Conservation (phyloP, 2,329 filamentous ascomycete species). For the Geosmithia flava region DNA sequence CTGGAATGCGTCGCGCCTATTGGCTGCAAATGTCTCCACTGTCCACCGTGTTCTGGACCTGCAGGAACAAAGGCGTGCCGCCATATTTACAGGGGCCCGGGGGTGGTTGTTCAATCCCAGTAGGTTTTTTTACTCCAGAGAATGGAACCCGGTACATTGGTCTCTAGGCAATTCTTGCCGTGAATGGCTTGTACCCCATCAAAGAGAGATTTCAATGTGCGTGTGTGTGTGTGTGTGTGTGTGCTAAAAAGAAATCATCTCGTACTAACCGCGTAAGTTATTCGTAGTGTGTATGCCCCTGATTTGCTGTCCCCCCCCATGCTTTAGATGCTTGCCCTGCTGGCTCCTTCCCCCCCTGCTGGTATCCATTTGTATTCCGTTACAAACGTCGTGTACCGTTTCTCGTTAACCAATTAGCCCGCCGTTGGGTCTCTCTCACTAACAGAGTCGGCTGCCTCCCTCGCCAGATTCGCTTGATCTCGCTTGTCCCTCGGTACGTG, state of each 20-base stretch:
- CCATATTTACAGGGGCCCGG: neutral
- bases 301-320: no score
- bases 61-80: slow-evolving; percentile 1
- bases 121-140: no score
- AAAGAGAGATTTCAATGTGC: neutral
- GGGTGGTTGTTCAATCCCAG: neutral
- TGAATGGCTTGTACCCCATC: neutral
- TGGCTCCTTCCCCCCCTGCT: no score
- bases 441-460: neutral
- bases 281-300: no score
- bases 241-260: no score
- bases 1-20: slow-evolving; percentile 14
- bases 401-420: neutral
- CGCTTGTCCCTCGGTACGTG: neutral
- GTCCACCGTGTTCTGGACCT: slow-evolving; percentile 1
- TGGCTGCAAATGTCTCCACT: slow-evolving; percentile 5
- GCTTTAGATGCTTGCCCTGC: no score
- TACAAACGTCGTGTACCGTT: neutral
- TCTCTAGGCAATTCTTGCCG: neutral
- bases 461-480: neutral
- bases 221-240: no score
- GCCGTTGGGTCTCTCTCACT: neutral
- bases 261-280: no score
- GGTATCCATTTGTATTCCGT: no score
- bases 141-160: no score